Percentiles rank a stretch among this genome's conserved stretches.
phyloP scores from a whole-genome alignment of 2,329 filamentous ascomycete genomes.

The Phaeosphaeriaceae sp. region DNA sequence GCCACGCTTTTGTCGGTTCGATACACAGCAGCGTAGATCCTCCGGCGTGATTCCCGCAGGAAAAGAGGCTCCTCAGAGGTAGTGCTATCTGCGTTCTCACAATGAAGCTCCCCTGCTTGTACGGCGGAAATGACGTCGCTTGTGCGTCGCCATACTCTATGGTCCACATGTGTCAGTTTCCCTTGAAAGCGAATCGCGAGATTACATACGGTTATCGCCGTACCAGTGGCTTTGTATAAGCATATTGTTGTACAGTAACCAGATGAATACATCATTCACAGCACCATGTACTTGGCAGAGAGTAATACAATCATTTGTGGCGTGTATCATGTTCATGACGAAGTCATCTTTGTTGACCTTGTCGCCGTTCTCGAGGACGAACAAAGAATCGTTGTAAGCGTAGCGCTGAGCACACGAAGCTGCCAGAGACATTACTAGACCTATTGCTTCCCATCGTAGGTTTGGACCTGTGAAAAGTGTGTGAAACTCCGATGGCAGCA shows the following conservation, averaged over 20 bases:
- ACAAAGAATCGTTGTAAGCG: slow-evolving; percentile 40
- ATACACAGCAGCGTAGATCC: slow-evolving; percentile 39
- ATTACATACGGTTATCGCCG: slow-evolving; percentile 43
- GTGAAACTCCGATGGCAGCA: slow-evolving; percentile 42
- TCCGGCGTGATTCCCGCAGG: slow-evolving; percentile 39
- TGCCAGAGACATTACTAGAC: slow-evolving; percentile 37
- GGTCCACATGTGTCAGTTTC: slow-evolving; percentile 31
- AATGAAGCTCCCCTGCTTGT: slow-evolving; percentile 35
- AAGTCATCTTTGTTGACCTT: slow-evolving; percentile 39
- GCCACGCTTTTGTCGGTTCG: slow-evolving; percentile 44
- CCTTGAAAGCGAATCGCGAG: no score
- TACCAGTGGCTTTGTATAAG: slow-evolving; percentile 43
- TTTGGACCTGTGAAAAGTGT: slow-evolving; percentile 45
- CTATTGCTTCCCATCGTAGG: slow-evolving; percentile 45
- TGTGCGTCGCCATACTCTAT: slow-evolving; percentile 44
- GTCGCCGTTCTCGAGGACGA: slow-evolving; percentile 37
- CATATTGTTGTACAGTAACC: slow-evolving; percentile 41
- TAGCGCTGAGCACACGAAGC: slow-evolving; percentile 41
- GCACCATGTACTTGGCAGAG: slow-evolving; percentile 45
- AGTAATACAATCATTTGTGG: slow-evolving; percentile 45
- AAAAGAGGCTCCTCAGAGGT: slow-evolving; percentile 33
- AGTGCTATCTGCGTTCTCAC: slow-evolving; percentile 33
- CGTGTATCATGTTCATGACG: slow-evolving; percentile 45
- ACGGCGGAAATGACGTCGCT: slow-evolving; percentile 24
- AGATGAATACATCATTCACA: slow-evolving; percentile 48